Conservation (phyloP, 164 flowering plant species). For the Aristolochia californica region DNA sequence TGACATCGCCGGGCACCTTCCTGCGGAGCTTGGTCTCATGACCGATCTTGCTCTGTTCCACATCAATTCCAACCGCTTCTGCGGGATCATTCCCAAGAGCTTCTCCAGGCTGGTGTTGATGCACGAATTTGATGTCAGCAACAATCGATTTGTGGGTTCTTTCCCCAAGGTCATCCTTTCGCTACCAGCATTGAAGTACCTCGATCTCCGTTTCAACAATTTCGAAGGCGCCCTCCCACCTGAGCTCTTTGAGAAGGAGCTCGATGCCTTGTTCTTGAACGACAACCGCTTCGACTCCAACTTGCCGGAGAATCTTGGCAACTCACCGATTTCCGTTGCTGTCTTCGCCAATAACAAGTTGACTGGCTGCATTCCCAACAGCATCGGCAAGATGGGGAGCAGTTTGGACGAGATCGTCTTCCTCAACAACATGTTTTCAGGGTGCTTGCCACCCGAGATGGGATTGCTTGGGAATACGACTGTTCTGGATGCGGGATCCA, state of each 20-base stretch:
- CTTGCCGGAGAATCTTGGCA: slow-evolving; percentile 57
- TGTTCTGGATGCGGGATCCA: slow-evolving; percentile 36
- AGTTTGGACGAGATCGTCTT: slow-evolving; percentile 51
- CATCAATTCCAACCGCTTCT: slow-evolving; percentile 62
- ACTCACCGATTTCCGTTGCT: slow-evolving; percentile 49
- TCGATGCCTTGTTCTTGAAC: slow-evolving; percentile 66
- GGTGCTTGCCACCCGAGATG: slow-evolving; percentile 59
- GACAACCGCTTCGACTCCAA: slow-evolving; percentile 46
- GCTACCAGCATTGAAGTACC: slow-evolving; percentile 37
- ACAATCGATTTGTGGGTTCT: slow-evolving; percentile 66
- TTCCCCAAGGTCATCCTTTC: slow-evolving; percentile 49
- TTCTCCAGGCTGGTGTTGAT: slow-evolving; percentile 29
- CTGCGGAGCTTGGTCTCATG: slow-evolving; percentile 54
- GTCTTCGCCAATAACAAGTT: slow-evolving; percentile 60
- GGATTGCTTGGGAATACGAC: slow-evolving; percentile 35
- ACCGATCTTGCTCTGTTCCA: slow-evolving; percentile 62
- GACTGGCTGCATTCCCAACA: slow-evolving; percentile 57
- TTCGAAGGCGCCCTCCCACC: slow-evolving; percentile 64
- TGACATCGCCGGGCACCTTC: slow-evolving; percentile 72
- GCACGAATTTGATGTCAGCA: slow-evolving; percentile 65
- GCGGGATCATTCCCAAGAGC: slow-evolving; percentile 59
- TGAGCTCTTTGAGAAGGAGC: slow-evolving; percentile 36
- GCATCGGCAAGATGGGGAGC: slow-evolving; percentile 53
- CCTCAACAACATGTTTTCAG: slow-evolving; percentile 32
- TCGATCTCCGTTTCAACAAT: slow-evolving; percentile 63